phyloP scores from a whole-genome alignment of 2,329 filamentous ascomycete species.

The Trichoderma sp. region DNA sequence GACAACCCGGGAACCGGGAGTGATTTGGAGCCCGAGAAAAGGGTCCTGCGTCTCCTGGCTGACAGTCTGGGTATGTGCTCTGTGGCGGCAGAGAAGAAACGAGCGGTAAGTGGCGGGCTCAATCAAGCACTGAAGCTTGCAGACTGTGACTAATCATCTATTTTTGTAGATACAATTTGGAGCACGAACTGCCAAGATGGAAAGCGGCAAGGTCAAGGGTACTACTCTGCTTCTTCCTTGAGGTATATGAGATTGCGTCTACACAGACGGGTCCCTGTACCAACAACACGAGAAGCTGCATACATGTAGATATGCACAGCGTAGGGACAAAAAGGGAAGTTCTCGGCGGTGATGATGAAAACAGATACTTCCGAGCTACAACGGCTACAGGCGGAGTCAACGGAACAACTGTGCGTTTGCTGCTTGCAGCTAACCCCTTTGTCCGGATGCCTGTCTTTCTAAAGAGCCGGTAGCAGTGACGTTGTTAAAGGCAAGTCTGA shows the following conservation, averaged over 20 bases:
- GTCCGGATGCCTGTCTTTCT: slow-evolving; percentile 23
- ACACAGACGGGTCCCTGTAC: not conserved
- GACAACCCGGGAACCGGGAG: slow-evolving; percentile 42
- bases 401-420: slow-evolving; percentile 48
- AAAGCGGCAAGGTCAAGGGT: slow-evolving; percentile 65
- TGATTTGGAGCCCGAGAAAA: slow-evolving; percentile 73
- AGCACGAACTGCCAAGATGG: slow-evolving; percentile 79
- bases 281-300: not conserved
- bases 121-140: not conserved
- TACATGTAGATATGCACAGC: not conserved
- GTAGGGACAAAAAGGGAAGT: not conserved
- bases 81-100: slow-evolving; percentile 83
- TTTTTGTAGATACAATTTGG: slow-evolving; percentile 71
- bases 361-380: slow-evolving; percentile 73
- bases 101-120: slow-evolving; percentile 23
- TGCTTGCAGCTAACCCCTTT: slow-evolving; percentile 45
- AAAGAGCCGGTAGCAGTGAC: slow-evolving; percentile 41
- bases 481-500: slow-evolving; percentile 66
- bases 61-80: slow-evolving; percentile 67
- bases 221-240: slow-evolving; percentile 56
- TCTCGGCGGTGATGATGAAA: slow-evolving; percentile 61
- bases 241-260: slow-evolving; percentile 25
- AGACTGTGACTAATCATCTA: not conserved
- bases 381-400: slow-evolving; percentile 26
- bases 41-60: slow-evolving; percentile 74